Evolutionary conservation across 2,329 filamentous ascomycete genomes (phyloP), one percentile per base, ranked within the genome.

Genomic region (Metarhizium guizhouense): DNA sequence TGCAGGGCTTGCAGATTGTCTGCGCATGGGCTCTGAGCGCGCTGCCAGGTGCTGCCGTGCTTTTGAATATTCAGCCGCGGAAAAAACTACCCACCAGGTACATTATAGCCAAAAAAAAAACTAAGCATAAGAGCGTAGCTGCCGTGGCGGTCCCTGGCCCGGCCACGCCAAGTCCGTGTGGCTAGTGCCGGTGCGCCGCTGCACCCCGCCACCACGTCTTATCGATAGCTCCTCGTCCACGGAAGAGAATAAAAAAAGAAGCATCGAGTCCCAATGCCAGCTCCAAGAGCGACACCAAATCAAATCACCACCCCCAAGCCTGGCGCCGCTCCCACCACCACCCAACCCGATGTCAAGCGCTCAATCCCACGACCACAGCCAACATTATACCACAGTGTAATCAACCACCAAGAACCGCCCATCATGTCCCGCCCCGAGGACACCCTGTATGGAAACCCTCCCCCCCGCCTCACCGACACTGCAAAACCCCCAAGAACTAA

Each of bases 361-460:
- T n/a, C 43, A n/a, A 36, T 8, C 3, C n/a, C n/a, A 47, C 43
- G 10, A 43, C 29, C 25, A 25, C 32, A 14, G 8, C 32, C 49
- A 51, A 51, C 4, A 25, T 4, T 29, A 51, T 3, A n/a, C 16
- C 38, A 5, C 7, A 25, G n/a, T 8, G 2, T 40, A 25, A 45
- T 4, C 36, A 45, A 47, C 13, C 20, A 36, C 29, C 49, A 20
- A 18, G 13, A 32, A 16, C 45, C 47, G 34, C 53, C 30, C 75
- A 86, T 50, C 68, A 97, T 99, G 94, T 97, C 94, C 68, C 90
- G 94, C 64, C 94, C 94, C 61, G 94, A 99, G 79, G 94, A 99
- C 75, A 88, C 84, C 62, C 85, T 97, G 89, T 94, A 79, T 67
- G 82, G 65, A 36, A 34, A 7, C 32, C 32, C 32, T 34, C 57